Base-by-base conservation (phyloP, 139 green algal genomes). In the Chlorella ohadii region DNA sequence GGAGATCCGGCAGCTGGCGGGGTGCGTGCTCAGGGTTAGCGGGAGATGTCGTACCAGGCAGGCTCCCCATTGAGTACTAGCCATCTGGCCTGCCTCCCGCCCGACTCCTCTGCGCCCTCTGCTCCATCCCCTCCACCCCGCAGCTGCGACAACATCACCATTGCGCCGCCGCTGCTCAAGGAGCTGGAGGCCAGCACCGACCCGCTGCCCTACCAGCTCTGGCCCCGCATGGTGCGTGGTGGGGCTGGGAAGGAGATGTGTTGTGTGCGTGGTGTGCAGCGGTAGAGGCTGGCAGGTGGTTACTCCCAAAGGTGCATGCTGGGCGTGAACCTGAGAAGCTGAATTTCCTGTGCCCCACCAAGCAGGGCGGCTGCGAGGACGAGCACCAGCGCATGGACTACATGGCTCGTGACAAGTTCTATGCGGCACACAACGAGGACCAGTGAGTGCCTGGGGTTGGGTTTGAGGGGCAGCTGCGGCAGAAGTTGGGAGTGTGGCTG, bases 101-200 rank as follows among this genome's bases (percentile, higher is more conserved):
- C 44, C 7, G 44, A 6, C 34, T 20, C 23, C 23, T 44, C 71
- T 39, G 25, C 71, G 12, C 5, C 67, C 27, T 9, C 27, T 16
- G 1, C 4, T 5, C 72, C 66, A 6, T 28, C 33, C 3, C 33
- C 66, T 28, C 12, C 23, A n/a, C 51, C 70, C 33, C 6, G 76
- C 59, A 82, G 76, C 6, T 96, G 92, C 85, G 95, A 98, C 90
- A 97, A 96, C 77, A 97, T 98, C 89, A 98, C 95, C 81, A 97
- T 98, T 78, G 90, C 95, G 31, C 95, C 95, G 7, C 61, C 86
- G 63, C 88, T 98, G 82, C 89, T 98, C 74, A 91, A 89, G 44
- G 91, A 98, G 90, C 92, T 98, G 63, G 89, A 96, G 87, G 86
- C 81, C 25, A 84, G 33, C 81, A 93, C 84, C 19, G 93, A 93